Evolutionary conservation across 2,329 filamentous ascomycete species (phyloP).

Genomic region (Scleromitrula shiraiana): DNA sequence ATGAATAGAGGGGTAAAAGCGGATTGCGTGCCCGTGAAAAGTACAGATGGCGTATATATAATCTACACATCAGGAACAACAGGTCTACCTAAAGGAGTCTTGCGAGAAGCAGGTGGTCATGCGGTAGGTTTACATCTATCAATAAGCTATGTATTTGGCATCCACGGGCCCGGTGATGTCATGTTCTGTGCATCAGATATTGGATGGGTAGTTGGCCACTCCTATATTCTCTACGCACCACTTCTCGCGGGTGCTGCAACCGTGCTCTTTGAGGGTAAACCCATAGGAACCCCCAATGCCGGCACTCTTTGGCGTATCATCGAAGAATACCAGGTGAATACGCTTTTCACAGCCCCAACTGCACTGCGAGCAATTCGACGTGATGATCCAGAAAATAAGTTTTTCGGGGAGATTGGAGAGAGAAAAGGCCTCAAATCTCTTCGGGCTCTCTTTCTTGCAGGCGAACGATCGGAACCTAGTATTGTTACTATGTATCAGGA

Average conservation of each 20-base stretch:
- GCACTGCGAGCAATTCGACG: constrained; percentile 81
- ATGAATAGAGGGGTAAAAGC: constrained; percentile 58
- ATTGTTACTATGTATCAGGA: constrained; percentile 76
- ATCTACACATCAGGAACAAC: constrained; percentile 86
- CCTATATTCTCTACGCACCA: constrained; percentile 84
- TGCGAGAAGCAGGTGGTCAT: constrained; percentile 77
- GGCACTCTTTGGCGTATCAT: constrained; percentile 83
- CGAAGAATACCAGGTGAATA: constrained; percentile 77
- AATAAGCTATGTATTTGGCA: constrained; percentile 73
- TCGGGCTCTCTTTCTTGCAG: constrained; percentile 73
- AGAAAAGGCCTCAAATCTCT: constrained; percentile 65
- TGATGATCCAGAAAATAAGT: constrained; percentile 68
- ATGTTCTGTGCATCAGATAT: constrained; percentile 69
- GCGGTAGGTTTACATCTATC: constrained; percentile 78
- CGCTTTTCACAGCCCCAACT: constrained; percentile 78
- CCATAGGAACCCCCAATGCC: constrained; percentile 79
- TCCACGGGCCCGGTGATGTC: constrained; percentile 77
- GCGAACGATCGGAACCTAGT: constrained; percentile 80
- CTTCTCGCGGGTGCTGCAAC: constrained; percentile 79
- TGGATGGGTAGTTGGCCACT: constrained; percentile 83
- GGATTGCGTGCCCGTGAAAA: constrained; percentile 68
- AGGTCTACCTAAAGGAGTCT: constrained; percentile 72
- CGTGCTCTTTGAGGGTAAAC: constrained; percentile 89
- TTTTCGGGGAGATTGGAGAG: constrained; percentile 54
- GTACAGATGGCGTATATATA: constrained; percentile 76